Conservation (phyloP, 768 basidiomycete genomes). For the Obba rivulosa region DNA sequence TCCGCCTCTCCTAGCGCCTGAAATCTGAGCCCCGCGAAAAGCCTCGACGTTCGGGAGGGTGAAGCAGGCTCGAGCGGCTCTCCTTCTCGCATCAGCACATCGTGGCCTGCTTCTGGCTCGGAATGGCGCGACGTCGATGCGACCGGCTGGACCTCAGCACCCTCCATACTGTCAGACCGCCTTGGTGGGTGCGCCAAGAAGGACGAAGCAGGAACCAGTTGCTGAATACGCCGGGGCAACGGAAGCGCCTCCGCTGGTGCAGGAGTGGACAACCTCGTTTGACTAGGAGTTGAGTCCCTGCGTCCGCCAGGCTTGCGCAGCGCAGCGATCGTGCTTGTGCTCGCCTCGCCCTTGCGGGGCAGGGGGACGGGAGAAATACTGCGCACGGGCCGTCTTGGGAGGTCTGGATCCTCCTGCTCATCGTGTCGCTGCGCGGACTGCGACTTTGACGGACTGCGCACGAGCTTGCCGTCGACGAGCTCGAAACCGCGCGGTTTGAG, state of each 20-base stretch:
- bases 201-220: neutral
- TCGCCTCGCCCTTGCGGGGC: neutral
- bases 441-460: conserved; percentile 55
- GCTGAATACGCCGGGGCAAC: no score
- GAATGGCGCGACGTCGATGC: conserved; percentile 8
- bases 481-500: conserved; percentile 65
- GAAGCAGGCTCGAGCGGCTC: neutral
- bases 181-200: neutral
- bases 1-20: conserved; percentile 65
- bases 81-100: neutral
- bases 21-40: conserved; percentile 57
- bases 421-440: conserved; percentile 8
- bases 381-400: neutral
- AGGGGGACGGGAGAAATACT: neutral
- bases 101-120: neutral
- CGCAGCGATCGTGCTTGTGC: no score
- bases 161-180: neutral
- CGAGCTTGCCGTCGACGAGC: conserved; percentile 49
- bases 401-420: neutral
- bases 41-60: conserved; percentile 15
- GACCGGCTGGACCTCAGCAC: conserved; percentile 4
- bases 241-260: no score
- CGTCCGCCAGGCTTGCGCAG: no score
- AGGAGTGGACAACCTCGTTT: no score
- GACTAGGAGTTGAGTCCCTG: no score